Evolutionary conservation across 305 asterid species (phyloP).

Genomic region (Fraxinus paxiana): DNA sequence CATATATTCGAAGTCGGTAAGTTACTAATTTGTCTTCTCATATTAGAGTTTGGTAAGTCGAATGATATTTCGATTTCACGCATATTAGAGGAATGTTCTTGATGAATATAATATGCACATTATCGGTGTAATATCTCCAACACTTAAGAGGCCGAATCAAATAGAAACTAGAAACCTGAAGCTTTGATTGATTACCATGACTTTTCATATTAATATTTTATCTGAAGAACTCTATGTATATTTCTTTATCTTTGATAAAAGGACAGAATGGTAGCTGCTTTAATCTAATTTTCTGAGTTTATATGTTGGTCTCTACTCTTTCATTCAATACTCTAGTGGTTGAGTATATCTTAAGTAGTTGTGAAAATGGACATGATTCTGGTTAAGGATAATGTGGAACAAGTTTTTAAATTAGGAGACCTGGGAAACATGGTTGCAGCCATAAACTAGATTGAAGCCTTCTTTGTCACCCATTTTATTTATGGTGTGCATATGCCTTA

Average conservation of each 20-base stretch:
- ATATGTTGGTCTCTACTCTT: not conserved
- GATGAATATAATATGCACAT: too few species aligned
- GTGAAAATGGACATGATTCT: not conserved
- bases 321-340: not conserved
- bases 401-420: not conserved
- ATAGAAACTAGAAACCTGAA: conserved; percentile 1
- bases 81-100: too few species aligned
- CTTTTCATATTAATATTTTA: not conserved
- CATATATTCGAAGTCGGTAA: too few species aligned
- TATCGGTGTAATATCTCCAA: too few species aligned
- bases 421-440: not conserved
- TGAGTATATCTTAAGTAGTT: not conserved
- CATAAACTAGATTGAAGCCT: conserved; percentile 1
- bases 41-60: too few species aligned
- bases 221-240: not conserved
- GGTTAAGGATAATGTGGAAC: not conserved
- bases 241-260: not conserved
- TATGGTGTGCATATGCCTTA: not conserved
- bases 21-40: too few species aligned
- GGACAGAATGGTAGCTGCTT: not conserved
- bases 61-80: too few species aligned
- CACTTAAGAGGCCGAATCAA: not conserved
- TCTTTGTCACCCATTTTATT: not conserved
- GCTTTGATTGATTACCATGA: not conserved
- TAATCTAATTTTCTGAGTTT: not conserved